Conservation (phyloP, 2,329 filamentous ascomycete genomes). For the Aspergillus hiratsukae region DNA sequence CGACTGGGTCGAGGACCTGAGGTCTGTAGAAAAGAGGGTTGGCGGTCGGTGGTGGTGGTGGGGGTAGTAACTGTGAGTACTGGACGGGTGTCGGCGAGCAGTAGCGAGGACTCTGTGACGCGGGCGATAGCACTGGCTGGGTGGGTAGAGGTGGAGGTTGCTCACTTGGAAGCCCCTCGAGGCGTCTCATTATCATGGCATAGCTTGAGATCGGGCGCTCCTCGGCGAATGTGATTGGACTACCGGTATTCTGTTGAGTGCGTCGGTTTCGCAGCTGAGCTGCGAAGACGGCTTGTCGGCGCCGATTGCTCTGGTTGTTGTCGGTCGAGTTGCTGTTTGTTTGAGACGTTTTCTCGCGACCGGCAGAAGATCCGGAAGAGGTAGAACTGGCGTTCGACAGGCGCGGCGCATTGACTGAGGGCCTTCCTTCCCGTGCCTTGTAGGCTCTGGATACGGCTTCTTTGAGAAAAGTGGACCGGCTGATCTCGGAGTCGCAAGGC, state of each 20-base stretch:
- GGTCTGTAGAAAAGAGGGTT: constrained; percentile 3
- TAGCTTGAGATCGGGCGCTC: constrained; percentile 40
- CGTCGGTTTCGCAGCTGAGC: constrained; percentile 29
- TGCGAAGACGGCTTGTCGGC: constrained; percentile 31
- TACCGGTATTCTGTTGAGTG: constrained; percentile 9
- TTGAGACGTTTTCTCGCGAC: constrained; percentile 6
- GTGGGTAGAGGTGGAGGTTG: constrained; percentile 10
- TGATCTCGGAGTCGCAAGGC: constrained; percentile 42
- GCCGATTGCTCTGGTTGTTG: constrained; percentile 18
- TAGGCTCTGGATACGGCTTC: constrained; percentile 59
- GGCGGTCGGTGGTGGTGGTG: constrained; percentile 8
- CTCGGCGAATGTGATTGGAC: constrained; percentile 19
- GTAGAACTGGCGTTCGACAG: constrained; percentile 10
- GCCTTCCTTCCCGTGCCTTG: constrained; percentile 37
- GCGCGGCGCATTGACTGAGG: constrained; percentile 1
- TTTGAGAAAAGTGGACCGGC: constrained; percentile 55
- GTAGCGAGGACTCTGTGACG: constrained; percentile 12
- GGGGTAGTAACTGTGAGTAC: constrained; percentile 8
- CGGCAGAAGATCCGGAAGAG: constrained; percentile 8
- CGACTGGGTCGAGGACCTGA: constrained; percentile 49
- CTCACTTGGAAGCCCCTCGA: constrained; percentile 22
- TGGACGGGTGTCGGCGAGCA: not conserved
- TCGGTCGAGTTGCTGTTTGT: constrained; percentile 6
- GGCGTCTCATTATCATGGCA: constrained; percentile 31
- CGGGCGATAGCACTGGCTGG: constrained; percentile 5